Conservation (phyloP, 805 yeast genomes). For the Pichia insulana region DNA sequence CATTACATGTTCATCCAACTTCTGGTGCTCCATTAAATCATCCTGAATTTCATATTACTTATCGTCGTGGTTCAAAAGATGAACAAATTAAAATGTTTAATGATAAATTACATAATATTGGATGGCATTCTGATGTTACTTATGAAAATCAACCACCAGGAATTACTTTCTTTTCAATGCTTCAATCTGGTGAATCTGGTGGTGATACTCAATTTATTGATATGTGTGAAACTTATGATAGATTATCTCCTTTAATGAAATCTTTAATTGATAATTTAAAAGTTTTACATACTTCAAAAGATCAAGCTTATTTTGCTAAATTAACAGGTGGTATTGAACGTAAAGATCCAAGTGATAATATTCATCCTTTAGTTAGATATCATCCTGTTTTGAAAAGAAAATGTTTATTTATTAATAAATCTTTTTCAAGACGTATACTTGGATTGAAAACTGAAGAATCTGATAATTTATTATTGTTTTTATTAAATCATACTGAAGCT, state of each 20-base stretch:
- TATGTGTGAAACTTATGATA: constrained; percentile 57
- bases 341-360: constrained; percentile 51
- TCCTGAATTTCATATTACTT: constrained; percentile 57
- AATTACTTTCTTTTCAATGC: constrained; percentile 53
- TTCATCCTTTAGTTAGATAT: constrained; percentile 63
- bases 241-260: constrained; percentile 60
- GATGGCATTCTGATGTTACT: constrained; percentile 70
- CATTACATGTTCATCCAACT: constrained; percentile 66
- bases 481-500: constrained; percentile 43
- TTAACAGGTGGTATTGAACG: constrained; percentile 54
- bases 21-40: constrained; percentile 56
- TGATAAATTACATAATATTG: constrained; percentile 30
- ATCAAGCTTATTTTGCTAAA: constrained; percentile 55
- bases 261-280: constrained; percentile 50
- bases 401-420: constrained; percentile 46
- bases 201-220: constrained; percentile 75
- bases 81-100: constrained; percentile 31
- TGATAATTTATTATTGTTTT: constrained; percentile 47
- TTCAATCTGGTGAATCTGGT: constrained; percentile 53
- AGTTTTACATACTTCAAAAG: constrained; percentile 62
- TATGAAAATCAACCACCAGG: constrained; percentile 72
- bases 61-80: constrained; percentile 37
- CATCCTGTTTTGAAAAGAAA: constrained; percentile 68
- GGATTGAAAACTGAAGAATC: constrained; percentile 71
- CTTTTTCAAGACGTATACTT: constrained; percentile 57